Conservation (phyloP, 2,329 filamentous ascomycete species). For the Dothistroma pini region DNA sequence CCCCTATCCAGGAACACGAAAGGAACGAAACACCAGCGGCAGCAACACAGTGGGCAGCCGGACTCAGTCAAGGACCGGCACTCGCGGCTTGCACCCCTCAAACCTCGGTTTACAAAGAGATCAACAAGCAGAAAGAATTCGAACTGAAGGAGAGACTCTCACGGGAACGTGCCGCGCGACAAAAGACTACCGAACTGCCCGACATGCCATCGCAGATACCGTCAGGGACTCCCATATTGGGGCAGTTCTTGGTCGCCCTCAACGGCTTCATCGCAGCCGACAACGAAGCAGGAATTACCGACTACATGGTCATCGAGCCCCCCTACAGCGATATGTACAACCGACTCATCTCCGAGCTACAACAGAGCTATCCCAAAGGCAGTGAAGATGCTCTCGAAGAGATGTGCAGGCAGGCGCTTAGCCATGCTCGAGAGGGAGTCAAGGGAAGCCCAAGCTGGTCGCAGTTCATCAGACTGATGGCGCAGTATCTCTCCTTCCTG, state of each 20-base stretch:
- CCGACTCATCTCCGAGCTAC: slow-evolving; percentile 65
- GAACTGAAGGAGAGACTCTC: not conserved
- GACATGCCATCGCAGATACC: slow-evolving; percentile 7
- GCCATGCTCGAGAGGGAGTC: slow-evolving; percentile 60
- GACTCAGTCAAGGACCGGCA: not conserved
- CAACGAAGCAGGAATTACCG: slow-evolving; percentile 62
- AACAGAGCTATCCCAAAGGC: slow-evolving; percentile 51
- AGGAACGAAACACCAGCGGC: not conserved
- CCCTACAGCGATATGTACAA: slow-evolving; percentile 64
- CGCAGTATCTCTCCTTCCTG: slow-evolving; percentile 76
- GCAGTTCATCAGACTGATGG: slow-evolving; percentile 73
- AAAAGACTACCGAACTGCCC: not conserved
- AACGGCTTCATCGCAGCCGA: slow-evolving; percentile 58
- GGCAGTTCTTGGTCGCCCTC: slow-evolving; percentile 65
- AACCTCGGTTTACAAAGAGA: not conserved
- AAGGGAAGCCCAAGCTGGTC: slow-evolving; percentile 69
- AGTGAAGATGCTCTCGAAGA: slow-evolving; percentile 55
- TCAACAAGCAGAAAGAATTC: not conserved
- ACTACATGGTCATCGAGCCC: slow-evolving; percentile 72
- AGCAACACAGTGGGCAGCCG: not conserved
- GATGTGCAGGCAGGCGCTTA: slow-evolving; percentile 61
- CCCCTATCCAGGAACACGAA: not conserved
- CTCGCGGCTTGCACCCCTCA: not conserved
- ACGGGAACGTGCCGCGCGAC: not conserved
- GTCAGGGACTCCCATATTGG: slow-evolving; percentile 38